Conservation (phyloP, 352 stramenopile genomes). For the Thalassiosira mediterranea region DNA sequence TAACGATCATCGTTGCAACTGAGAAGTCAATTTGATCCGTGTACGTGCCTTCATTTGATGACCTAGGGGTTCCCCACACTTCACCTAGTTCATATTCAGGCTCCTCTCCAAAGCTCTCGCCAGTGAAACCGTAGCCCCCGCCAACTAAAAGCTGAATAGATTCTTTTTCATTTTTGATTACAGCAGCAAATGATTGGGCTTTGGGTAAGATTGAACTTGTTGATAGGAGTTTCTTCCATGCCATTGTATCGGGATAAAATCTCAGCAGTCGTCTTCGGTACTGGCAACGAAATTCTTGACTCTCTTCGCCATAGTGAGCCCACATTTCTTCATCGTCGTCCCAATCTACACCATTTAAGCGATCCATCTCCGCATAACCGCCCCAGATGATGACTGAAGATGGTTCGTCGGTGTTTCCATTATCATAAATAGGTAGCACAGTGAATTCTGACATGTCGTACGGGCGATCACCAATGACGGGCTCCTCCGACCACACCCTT, state of each 20-base stretch:
- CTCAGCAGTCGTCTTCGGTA: slow-evolving; percentile 12
- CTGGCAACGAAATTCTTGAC: neutral
- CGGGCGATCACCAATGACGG: slow-evolving; percentile 14
- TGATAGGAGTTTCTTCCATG: slow-evolving; percentile 21
- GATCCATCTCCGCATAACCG: slow-evolving; percentile 20
- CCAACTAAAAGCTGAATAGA: slow-evolving; percentile 14
- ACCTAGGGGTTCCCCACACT: neutral
- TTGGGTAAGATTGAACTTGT: slow-evolving; percentile 25
- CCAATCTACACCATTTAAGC: too few species aligned
- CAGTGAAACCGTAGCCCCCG: slow-evolving; percentile 15
- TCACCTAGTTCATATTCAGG: neutral
- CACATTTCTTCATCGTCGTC: too few species aligned
- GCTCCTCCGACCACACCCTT: slow-evolving; percentile 16
- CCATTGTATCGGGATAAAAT: slow-evolving; percentile 12
- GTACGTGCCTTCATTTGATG: too few species aligned
- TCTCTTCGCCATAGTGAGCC: slow-evolving; percentile 14
- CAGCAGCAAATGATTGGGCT: slow-evolving; percentile 21
- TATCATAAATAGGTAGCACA: slow-evolving; percentile 30
- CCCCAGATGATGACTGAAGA: slow-evolving; percentile 34
- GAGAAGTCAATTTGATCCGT: too few species aligned
- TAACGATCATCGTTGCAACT: too few species aligned
- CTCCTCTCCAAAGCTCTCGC: too few species aligned
- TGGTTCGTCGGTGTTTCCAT: slow-evolving; percentile 9
- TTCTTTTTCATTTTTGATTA: slow-evolving; percentile 2
- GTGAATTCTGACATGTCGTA: slow-evolving; percentile 28